phyloP scores from a whole-genome alignment of 2,329 filamentous ascomycete species.

The Neocucurbitaria cava region DNA sequence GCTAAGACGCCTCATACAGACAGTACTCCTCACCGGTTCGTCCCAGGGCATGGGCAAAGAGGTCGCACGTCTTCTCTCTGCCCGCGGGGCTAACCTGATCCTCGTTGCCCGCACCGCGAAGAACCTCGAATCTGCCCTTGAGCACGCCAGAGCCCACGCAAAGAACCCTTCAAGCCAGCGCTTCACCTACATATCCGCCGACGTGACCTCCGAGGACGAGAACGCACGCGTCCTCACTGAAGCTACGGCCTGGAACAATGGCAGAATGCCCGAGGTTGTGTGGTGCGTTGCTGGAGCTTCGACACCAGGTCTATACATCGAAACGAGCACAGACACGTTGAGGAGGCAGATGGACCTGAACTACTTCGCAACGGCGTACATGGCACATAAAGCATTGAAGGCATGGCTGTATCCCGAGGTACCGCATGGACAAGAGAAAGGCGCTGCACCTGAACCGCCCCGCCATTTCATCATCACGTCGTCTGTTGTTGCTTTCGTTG shows the following conservation, averaged over 20 bases:
- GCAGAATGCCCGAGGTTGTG: constrained; percentile 77
- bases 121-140: constrained; percentile 76
- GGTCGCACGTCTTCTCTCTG: constrained; percentile 74
- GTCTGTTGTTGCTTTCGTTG: constrained; percentile 76
- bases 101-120: constrained; percentile 79
- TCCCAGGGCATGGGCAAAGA: constrained; percentile 91
- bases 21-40: constrained; percentile 85
- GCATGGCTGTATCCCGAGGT: constrained; percentile 69
- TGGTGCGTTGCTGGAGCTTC: constrained; percentile 88
- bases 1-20: constrained; percentile 61
- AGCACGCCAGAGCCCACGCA: constrained; percentile 72
- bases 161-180: constrained; percentile 71
- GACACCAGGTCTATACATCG: constrained; percentile 77
- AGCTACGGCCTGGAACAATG: constrained; percentile 79
- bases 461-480: constrained; percentile 89
- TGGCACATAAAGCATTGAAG: constrained; percentile 79
- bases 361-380: constrained; percentile 86
- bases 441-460: constrained; percentile 44
- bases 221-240: constrained; percentile 74
- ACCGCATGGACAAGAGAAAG: constrained; percentile 40
- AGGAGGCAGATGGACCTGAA: constrained; percentile 89
- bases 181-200: constrained; percentile 84
- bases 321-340: constrained; percentile 71
- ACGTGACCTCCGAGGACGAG: constrained; percentile 75
- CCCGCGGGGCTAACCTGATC: constrained; percentile 85